phyloP scores from a whole-genome alignment of 2,329 filamentous ascomycete species.

The Ploettnerulaceae sp. region DNA sequence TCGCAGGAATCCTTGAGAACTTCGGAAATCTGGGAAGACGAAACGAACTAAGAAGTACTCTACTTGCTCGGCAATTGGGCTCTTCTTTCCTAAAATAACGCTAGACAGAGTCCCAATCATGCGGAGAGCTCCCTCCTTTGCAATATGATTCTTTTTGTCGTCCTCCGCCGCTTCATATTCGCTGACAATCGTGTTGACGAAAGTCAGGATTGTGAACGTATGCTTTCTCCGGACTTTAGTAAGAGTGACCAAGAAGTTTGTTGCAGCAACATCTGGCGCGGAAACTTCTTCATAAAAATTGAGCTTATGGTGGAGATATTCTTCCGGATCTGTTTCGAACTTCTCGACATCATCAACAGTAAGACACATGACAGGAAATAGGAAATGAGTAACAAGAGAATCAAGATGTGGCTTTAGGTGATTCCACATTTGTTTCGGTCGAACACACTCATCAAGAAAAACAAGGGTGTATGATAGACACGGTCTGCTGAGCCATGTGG shows the following conservation, averaged over 20 bases:
- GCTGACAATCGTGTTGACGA: constrained; percentile 92
- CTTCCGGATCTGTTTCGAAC: constrained; percentile 89
- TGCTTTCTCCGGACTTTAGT: constrained; percentile 94
- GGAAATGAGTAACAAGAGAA: constrained; percentile 86
- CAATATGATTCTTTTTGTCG: constrained; percentile 85
- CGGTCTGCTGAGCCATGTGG: constrained; percentile 89
- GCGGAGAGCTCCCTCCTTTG: constrained; percentile 91
- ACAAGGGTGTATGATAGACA: constrained; percentile 90
- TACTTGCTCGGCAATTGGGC: constrained; percentile 92
- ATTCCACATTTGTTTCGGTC: constrained; percentile 95
- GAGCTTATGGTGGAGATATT: constrained; percentile 94
- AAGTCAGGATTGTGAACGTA: constrained; percentile 89
- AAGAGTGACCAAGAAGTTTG: constrained; percentile 91
- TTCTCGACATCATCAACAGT: constrained; percentile 88
- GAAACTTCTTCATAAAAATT: constrained; percentile 98
- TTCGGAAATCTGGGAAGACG: constrained; percentile 97
- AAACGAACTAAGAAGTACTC: constrained; percentile 98
- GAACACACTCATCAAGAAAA: constrained; percentile 95
- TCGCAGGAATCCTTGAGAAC: constrained; percentile 83
- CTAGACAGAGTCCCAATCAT: constrained; percentile 96
- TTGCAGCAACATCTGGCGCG: constrained; percentile 89
- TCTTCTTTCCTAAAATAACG: constrained; percentile 96
- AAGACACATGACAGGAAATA: constrained; percentile 93
- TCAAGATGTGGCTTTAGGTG: constrained; percentile 90
- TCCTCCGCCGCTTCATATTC: constrained; percentile 81